These are phyloP conservation scores for Pseudogymnoascus sp. DNA, from an alignment of 2,329 filamentous ascomycete species.

Conservation along the genomic window DNA sequence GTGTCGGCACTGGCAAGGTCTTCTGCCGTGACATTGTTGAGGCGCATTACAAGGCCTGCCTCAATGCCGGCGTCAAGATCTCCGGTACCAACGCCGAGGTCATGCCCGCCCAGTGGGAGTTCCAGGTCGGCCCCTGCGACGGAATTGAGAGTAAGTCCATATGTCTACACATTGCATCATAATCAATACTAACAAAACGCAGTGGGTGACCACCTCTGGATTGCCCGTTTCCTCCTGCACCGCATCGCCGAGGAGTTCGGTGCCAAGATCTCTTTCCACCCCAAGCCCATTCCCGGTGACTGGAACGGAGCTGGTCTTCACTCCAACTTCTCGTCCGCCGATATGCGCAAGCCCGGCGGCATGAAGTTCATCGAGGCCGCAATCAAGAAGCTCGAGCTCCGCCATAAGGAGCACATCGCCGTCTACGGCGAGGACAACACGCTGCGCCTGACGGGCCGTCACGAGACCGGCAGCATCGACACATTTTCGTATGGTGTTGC, in stretches of 20 bases:
- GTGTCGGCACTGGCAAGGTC: slow-evolving; percentile 94
- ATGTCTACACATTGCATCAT: slow-evolving; percentile 7
- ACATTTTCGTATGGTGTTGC: slow-evolving; percentile 90
- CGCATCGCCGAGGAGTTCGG: slow-evolving; percentile 95
- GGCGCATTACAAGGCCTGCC: slow-evolving; percentile 76
- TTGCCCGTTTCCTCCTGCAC: slow-evolving; percentile 80
- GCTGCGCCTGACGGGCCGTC: slow-evolving; percentile 79
- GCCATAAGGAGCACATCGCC: slow-evolving; percentile 76
- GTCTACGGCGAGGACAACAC: slow-evolving; percentile 97
- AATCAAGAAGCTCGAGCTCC: slow-evolving; percentile 73
- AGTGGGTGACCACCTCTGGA: slow-evolving; percentile 96
- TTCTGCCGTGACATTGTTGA: slow-evolving; percentile 98
- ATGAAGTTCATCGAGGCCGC: slow-evolving; percentile 89
- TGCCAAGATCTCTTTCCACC: slow-evolving; percentile 87
- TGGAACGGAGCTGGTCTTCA: slow-evolving; percentile 97
- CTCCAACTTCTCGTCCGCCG: slow-evolving; percentile 84
- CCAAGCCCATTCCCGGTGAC: slow-evolving; percentile 90
- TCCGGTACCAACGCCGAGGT: slow-evolving; percentile 99
- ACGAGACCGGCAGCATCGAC: slow-evolving; percentile 93
- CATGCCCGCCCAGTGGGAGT: slow-evolving; percentile 97
- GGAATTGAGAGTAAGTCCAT: slow-evolving; percentile 66
- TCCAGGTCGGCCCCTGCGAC: slow-evolving; percentile 84
- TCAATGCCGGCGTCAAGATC: slow-evolving; percentile 87
- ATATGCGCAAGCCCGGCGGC: slow-evolving; percentile 83
- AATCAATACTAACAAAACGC: slow-evolving; percentile 22